These are phyloP conservation scores for Yamadazyma olivae DNA, from an alignment of 805 yeast species.

Conservation along the genomic window DNA sequence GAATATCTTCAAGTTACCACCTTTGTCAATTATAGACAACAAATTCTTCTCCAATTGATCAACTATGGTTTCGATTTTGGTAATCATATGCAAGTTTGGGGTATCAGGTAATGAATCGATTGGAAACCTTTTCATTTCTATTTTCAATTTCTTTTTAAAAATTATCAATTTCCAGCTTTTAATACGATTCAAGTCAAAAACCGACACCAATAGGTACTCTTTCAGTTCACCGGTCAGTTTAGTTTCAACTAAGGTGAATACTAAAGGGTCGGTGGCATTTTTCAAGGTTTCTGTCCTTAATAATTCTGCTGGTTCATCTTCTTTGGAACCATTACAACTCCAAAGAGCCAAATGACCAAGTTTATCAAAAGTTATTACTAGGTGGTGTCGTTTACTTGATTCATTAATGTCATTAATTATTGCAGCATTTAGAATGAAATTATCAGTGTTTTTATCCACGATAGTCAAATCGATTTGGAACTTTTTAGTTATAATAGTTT, in stretches of 20 bases:
- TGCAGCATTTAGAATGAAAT: constrained; percentile 27
- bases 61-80: constrained; percentile 40
- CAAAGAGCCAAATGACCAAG: constrained; percentile 50
- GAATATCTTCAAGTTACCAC: constrained; percentile 25
- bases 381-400: constrained; percentile 22
- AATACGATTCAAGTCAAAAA: constrained; percentile 7
- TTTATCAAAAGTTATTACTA: constrained; percentile 29
- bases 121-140: constrained; percentile 22
- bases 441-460: neutral
- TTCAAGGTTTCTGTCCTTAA: constrained; percentile 7
- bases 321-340: constrained; percentile 47
- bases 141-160: constrained; percentile 31
- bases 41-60: constrained; percentile 27
- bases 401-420: constrained; percentile 31
- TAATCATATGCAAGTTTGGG: constrained; percentile 39
- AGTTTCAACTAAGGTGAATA: constrained; percentile 9
- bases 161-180: constrained; percentile 49
- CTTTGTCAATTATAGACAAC: constrained; percentile 54
- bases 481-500: constrained; percentile 31
- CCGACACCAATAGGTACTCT: constrained; percentile 7
- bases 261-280: constrained; percentile 3
- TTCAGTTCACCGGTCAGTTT: constrained; percentile 1
- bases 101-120: constrained; percentile 40
- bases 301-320: constrained; percentile 30
- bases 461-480: constrained; percentile 23